These are phyloP conservation scores for Ilyonectria robusta DNA, from an alignment of 2,329 filamentous ascomycete species.

Conservation along the genomic window DNA sequence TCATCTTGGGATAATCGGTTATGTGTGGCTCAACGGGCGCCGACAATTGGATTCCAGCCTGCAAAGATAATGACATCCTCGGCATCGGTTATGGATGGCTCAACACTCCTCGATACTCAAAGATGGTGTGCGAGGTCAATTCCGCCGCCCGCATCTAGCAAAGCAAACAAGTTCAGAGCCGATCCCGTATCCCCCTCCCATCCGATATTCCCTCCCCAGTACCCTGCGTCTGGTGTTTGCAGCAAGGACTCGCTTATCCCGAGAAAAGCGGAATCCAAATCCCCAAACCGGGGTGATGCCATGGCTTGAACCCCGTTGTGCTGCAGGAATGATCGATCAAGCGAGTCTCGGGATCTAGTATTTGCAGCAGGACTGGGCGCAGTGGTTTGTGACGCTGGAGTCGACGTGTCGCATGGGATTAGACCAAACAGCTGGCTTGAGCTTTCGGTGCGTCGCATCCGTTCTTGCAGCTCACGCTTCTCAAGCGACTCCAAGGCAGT, in stretches of 20 bases:
- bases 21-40: not conserved
- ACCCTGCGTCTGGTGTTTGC: slow-evolving; percentile 58
- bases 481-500: slow-evolving; percentile 64
- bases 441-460: slow-evolving; percentile 62
- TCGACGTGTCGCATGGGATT: slow-evolving; percentile 51
- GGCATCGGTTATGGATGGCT: not conserved
- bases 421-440: slow-evolving; percentile 68
- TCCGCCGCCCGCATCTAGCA: slow-evolving; percentile 66
- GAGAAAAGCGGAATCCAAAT: slow-evolving; percentile 57
- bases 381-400: slow-evolving; percentile 27
- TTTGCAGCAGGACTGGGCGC: slow-evolving; percentile 37
- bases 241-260: slow-evolving; percentile 56
- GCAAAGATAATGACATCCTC: too few species aligned
- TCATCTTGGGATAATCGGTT: not conserved
- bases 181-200: slow-evolving; percentile 60
- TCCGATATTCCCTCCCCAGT: slow-evolving; percentile 56
- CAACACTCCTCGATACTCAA: slow-evolving; percentile 21
- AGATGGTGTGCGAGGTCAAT: slow-evolving; percentile 64
- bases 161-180: slow-evolving; percentile 65
- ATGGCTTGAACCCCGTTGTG: slow-evolving; percentile 46
- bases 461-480: slow-evolving; percentile 62
- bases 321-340: slow-evolving; percentile 48
- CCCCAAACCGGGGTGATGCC: slow-evolving; percentile 52
- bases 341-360: slow-evolving; percentile 38
- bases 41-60: too few species aligned